Percentiles rank a stretch among this genome's conserved stretches.
Evolutionary conservation across 1,284 basidiomycete genomes (phyloP).

Genomic region (Trametes versicolor): DNA sequence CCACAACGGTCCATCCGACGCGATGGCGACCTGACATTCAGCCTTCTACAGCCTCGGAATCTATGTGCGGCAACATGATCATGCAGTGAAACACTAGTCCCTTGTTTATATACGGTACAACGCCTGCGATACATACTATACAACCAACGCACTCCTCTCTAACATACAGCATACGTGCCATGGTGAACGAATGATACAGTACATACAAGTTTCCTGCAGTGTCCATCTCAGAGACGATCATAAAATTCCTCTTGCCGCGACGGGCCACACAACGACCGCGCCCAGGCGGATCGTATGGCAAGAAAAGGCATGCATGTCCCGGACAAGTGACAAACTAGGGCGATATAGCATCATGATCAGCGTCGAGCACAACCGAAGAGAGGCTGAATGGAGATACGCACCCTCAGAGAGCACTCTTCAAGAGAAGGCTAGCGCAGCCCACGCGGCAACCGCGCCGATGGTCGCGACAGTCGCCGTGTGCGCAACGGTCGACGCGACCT

Average conservation of each 20-base stretch:
- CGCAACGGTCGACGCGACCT: constrained; percentile 52
- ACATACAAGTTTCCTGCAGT: constrained; percentile 12
- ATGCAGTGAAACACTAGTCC: background rate
- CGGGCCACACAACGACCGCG: background rate
- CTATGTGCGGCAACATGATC: background rate
- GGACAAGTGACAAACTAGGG: background rate
- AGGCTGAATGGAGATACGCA: background rate
- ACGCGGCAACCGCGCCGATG: constrained; percentile 71
- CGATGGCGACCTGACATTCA: no score
- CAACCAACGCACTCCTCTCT: background rate
- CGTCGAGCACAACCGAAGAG: background rate
- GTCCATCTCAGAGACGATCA: constrained; percentile 10
- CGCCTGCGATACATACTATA: background rate
- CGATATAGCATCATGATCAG: background rate
- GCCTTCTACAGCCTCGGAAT: no score
- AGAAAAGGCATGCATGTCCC: background rate
- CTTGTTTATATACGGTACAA: background rate
- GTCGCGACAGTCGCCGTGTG: constrained; percentile 67
- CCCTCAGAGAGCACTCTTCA: constrained; percentile 14
- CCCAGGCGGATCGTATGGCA: background rate
- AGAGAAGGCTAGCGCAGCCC: constrained; percentile 71
- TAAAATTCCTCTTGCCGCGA: background rate
- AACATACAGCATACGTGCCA: constrained; percentile 6
- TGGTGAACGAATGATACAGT: constrained; percentile 7
- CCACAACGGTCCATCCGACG: no score